Evolutionary conservation across 2,329 filamentous ascomycete genomes (phyloP), one percentile per base, ranked within the genome.

Genomic region (Coniochaeta ligniaria): DNA sequence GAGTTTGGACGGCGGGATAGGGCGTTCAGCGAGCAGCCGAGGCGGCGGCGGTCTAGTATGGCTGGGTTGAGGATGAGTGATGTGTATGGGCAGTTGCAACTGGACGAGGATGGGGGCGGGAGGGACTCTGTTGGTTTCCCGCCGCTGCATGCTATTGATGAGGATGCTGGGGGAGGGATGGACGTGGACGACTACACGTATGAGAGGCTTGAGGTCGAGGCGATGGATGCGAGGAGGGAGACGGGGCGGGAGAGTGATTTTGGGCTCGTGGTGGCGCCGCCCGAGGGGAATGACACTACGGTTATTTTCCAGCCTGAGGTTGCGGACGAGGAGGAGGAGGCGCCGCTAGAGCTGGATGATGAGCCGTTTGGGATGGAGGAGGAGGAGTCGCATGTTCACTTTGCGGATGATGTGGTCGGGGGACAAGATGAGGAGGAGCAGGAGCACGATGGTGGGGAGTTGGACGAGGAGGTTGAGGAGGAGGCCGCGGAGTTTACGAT

Each of bases 21-120:
- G 22, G 80, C 78, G 17, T 67, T 73, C 41, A 80, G 73, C 59
- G 81, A 85, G 61, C 72, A 76, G 55, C 75, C 76, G n/a, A n/a
- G n/a, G 0, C 20, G 47, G 4, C 22, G 43, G 9, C 72, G 82
- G 33, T 66, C 81, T 33, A 83, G 81, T 12, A 71, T 86, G 63
- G 82, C 78, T 0, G 84, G 79, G 62, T 71, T 78, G 59, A 74
- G 80, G 26, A 75, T 81, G 68, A 87, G 83, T 66, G 84, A 86
- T 67, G 79, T 75, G 50, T 79, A 78, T 20, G 67, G 62, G 28
- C 62, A 17, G 28, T 31, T 31, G 28, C 5, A 31, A 31, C 16
- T 36, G 31, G 76, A 63, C 9, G 65, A 62, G 8, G 65, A 75
- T 1, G 76, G 77, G 2, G 76, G 79, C 38, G 70, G 75, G 3